Evolutionary conservation across 768 basidiomycete species (phyloP).

Genomic region (Boletus rufocinnamomeus): DNA sequence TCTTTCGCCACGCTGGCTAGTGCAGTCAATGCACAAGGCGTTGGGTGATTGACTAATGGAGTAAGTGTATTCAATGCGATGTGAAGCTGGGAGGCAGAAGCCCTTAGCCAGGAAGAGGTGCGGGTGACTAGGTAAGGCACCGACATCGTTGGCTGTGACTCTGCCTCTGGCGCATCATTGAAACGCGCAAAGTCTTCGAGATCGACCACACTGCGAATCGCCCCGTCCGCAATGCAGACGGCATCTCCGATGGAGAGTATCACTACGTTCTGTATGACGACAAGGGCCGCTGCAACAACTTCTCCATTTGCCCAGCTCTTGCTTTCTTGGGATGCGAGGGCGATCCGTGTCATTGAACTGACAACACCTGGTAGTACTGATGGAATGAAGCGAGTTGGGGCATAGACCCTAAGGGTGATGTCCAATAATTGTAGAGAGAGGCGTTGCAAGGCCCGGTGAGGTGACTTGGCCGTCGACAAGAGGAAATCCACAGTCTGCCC

Average conservation of each 20-base stretch:
- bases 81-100: constrained; percentile 79
- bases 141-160: constrained; percentile 27
- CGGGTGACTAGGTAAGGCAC: constrained; percentile 54
- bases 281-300: constrained; percentile 57
- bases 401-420: constrained; percentile 50
- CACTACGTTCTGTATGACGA: constrained; percentile 56
- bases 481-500: constrained; percentile 82
- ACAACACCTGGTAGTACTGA: constrained; percentile 84
- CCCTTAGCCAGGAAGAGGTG: constrained; percentile 77
- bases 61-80: constrained; percentile 80
- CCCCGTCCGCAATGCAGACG: constrained; percentile 63
- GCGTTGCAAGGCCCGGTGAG: constrained; percentile 60
- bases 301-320: constrained; percentile 79
- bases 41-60: constrained; percentile 71
- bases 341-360: constrained; percentile 72
- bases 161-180: constrained; percentile 14
- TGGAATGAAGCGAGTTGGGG: constrained; percentile 54
- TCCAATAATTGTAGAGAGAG: constrained; percentile 60
- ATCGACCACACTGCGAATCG: constrained; percentile 51
- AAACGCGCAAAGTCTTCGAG: constrained; percentile 63
- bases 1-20: constrained; percentile 56
- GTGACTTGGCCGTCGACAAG: constrained; percentile 58
- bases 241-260: constrained; percentile 65
- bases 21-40: constrained; percentile 59
- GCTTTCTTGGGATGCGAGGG: constrained; percentile 51